Conservation (phyloP, 2,329 filamentous ascomycete genomes). For the Chrysoporthe deuterocubensis region DNA sequence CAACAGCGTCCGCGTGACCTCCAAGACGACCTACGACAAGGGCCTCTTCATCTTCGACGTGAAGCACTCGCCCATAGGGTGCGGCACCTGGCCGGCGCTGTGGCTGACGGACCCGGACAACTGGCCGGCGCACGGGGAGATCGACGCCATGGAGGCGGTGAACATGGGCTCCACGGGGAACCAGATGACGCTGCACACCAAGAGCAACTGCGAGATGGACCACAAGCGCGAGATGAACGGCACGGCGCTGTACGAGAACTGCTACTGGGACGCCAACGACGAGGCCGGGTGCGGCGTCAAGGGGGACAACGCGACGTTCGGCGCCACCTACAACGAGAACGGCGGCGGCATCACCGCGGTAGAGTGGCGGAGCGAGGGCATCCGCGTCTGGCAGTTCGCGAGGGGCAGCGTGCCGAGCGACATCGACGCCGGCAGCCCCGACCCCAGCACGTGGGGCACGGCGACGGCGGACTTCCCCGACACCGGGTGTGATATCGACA, state of each 20-base stretch:
- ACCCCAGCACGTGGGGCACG: constrained; percentile 65
- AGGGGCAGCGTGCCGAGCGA: constrained; percentile 54
- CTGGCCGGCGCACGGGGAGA: constrained; percentile 69
- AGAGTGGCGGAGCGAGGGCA: constrained; percentile 63
- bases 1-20: constrained; percentile 66
- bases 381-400: constrained; percentile 66
- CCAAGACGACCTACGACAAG: constrained; percentile 61
- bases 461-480: constrained; percentile 68
- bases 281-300: constrained; percentile 64
- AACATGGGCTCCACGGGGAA: constrained; percentile 61
- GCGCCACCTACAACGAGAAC: constrained; percentile 53
- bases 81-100: constrained; percentile 67
- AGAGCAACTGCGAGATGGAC: constrained; percentile 52
- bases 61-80: constrained; percentile 65
- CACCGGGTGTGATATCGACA: constrained; percentile 62
- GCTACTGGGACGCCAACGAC: constrained; percentile 52
- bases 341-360: constrained; percentile 65
- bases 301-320: constrained; percentile 50
- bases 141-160: constrained; percentile 64
- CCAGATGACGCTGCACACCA: constrained; percentile 62
- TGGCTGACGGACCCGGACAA: constrained; percentile 66
- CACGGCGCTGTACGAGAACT: constrained; percentile 46
- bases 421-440: constrained; percentile 54
- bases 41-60: constrained; percentile 73
- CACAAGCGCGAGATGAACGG: constrained; percentile 60